phyloP scores from a whole-genome alignment of 768 basidiomycete species.

The Steccherinum ochraceum region DNA sequence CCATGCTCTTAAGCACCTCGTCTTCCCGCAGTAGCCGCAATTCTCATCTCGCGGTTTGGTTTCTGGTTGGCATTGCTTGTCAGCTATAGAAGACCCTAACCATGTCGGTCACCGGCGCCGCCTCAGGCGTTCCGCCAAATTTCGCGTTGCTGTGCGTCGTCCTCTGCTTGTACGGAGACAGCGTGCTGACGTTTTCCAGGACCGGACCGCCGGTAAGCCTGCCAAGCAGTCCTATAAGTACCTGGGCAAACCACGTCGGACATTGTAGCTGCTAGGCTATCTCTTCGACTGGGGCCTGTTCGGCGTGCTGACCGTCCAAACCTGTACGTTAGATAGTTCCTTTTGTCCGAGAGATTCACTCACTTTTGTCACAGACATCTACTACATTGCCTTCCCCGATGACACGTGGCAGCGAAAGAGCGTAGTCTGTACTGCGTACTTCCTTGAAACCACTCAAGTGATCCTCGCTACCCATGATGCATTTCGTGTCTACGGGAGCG shows the following conservation, averaged over 20 bases:
- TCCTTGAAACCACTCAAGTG: slow-evolving; percentile 11
- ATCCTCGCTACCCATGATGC: slow-evolving; percentile 17
- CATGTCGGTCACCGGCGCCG: neutral
- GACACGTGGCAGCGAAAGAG: slow-evolving; percentile 17
- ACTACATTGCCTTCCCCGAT: slow-evolving; percentile 23
- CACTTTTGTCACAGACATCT: slow-evolving; percentile 16
- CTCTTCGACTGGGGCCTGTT: slow-evolving; percentile 5
- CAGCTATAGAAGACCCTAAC: too few relatives aligned
- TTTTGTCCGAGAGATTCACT: neutral
- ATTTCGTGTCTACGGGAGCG: slow-evolving; percentile 20
- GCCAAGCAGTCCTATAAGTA: neutral
- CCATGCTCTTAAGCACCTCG: neutral
- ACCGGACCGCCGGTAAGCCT: neutral
- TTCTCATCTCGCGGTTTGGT: neutral
- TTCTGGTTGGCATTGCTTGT: neutral
- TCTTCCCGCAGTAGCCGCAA: neutral
- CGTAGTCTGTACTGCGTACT: slow-evolving; percentile 12
- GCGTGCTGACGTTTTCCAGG: neutral
- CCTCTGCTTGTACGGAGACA: neutral
- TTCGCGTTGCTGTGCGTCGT: neutral
- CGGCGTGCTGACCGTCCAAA: slow-evolving; percentile 14
- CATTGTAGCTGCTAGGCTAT: slow-evolving; percentile 1
- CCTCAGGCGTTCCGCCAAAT: neutral
- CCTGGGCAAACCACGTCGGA: too few relatives aligned
- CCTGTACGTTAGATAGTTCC: slow-evolving; percentile 16